Evolutionary conservation across 1,284 basidiomycete genomes (phyloP), one percentile per base, ranked within the genome.

Genomic region (Fomitopsis pinicola): DNA sequence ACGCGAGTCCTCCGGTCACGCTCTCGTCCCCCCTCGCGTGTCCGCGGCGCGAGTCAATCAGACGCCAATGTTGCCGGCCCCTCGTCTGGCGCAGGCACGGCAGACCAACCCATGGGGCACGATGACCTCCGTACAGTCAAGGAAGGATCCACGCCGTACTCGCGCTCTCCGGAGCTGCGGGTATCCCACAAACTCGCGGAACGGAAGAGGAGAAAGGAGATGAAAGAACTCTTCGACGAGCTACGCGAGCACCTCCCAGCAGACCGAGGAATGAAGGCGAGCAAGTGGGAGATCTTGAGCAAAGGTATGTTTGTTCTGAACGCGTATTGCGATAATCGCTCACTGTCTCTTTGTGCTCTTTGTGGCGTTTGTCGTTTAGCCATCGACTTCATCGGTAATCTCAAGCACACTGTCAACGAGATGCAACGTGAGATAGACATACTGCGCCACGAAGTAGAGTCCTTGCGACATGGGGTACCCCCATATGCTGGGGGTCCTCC

Each of bases 211-310:
- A 83, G 95, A 73, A 97, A 95, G 78, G 95, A 98, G 76, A 98
- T 98, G 95, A 96, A 96, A 72, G 95, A 97, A 63, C 75, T 98
- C 55, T 98, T 97, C 71, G 95, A 98, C 69, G 95, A 98, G 75
- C 78, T 98, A 62, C 84, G 93, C 60, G 95, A 96, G 74, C 87
- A 92, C 67, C 78, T 98, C 38, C 95, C 95, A 3, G 89, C 91
- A 50, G 94, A 96, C 75, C 83, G 94, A 60, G 93, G 92, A 40
- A 91, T 94, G 88, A 97, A 97, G 73, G 90, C 93, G 22, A 94
- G 92, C 77, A 98, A 98, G 77, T 97, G 95, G 95, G 95, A 97
- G 77, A 96, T 97, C 62, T 77, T 97, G 42, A 94, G 87, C 75
- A 95, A 96, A 86, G 92, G 94, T 92, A 67, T 66, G 81, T 42